Evolutionary conservation across 2,329 filamentous ascomycete genomes (phyloP), one percentile per base, ranked within the genome.

Genomic region (Talaromyces islandicus): DNA sequence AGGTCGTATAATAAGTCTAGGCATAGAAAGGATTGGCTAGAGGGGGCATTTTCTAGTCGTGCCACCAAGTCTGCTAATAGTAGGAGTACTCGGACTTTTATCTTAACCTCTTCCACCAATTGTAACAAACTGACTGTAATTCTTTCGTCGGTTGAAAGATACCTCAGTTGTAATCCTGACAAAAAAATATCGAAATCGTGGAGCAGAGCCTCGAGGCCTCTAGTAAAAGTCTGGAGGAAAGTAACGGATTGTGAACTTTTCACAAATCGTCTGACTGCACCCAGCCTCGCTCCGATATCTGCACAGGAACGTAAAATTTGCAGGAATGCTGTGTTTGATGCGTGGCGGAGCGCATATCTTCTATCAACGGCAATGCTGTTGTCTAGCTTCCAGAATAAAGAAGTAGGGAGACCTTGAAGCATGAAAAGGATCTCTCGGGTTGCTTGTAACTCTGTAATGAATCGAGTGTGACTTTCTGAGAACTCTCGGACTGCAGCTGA

Each of bases 371-470:
- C 68, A n/a, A 77, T 64, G 4, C 61, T 63, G 38, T 69, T 65
- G 38, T 73, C 70, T 21, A 72, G 32, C 57, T 70, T 65, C 77
- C 72, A 64, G 67, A 92, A 96, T 1, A 96, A 70, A 1, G 86
- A 88, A 2, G 89, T 93, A 6, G 87, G 83, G 4, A 94, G 77
- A 0, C 92, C 92, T 58, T 86, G 84, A 0, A 97, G 81, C 90
- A 97, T 95, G 67, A 91, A 93, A 0, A 97, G 78, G 0, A 86
- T 84, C 69, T 97, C 92, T 54, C 91, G 85, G 27, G 92, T 77
- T 11, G 87, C 78, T 64, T 92, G 86, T 1, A 89, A 78, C 70
- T 96, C 92, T 0, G 88, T 84, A 6, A 93, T 78, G 17, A 63
- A 62, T 29, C 70, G 66, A 61, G 68, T 69, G 29, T 67, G 58